A percentile compares a stretch with the other conserved stretches of the same genome.
These are phyloP conservation scores for Russula olivacea DNA, from an alignment of 768 basidiomycete genomes.

Conservation along the genomic window DNA sequence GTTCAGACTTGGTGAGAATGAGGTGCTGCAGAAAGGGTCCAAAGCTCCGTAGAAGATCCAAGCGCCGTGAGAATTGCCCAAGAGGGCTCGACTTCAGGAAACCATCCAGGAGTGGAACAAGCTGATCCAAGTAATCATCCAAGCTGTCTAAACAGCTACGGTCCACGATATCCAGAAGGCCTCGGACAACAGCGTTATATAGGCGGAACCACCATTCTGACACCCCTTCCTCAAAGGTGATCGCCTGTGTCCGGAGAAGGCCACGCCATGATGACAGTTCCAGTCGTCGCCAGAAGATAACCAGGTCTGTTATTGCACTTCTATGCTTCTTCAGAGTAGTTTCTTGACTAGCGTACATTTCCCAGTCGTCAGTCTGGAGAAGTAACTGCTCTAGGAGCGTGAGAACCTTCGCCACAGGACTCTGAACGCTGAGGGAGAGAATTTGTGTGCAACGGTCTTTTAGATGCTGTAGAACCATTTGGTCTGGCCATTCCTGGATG, in stretches of 20 bases:
- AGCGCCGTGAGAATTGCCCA: slow-evolving; percentile 71
- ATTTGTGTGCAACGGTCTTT: slow-evolving; percentile 62
- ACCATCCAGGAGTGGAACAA: slow-evolving; percentile 74
- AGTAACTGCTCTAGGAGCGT: slow-evolving; percentile 81
- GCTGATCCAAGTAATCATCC: slow-evolving; percentile 50
- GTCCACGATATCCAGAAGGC: slow-evolving; percentile 44
- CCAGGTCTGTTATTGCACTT: slow-evolving; percentile 57
- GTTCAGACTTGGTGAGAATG: slow-evolving; percentile 31
- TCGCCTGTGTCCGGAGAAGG: slow-evolving; percentile 67
- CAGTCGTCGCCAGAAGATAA: slow-evolving; percentile 85
- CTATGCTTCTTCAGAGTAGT: slow-evolving; percentile 71
- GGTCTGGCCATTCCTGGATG: slow-evolving; percentile 87
- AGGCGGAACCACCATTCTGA: slow-evolving; percentile 89
- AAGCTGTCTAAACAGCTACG: slow-evolving; percentile 36
- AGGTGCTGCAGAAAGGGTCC: slow-evolving; percentile 43
- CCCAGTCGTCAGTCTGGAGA: slow-evolving; percentile 90
- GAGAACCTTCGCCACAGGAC: slow-evolving; percentile 77
- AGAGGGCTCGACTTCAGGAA: slow-evolving; percentile 72
- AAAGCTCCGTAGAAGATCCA: slow-evolving; percentile 67
- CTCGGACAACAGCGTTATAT: slow-evolving; percentile 72
- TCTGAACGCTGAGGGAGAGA: slow-evolving; percentile 52
- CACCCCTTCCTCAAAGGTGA: slow-evolving; percentile 37
- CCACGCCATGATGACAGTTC: slow-evolving; percentile 85
- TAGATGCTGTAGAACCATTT: slow-evolving; percentile 92
- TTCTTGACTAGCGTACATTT: slow-evolving; percentile 88